phyloP scores from a whole-genome alignment of 2,329 filamentous ascomycete species.

The Graphilbum fragrans region DNA sequence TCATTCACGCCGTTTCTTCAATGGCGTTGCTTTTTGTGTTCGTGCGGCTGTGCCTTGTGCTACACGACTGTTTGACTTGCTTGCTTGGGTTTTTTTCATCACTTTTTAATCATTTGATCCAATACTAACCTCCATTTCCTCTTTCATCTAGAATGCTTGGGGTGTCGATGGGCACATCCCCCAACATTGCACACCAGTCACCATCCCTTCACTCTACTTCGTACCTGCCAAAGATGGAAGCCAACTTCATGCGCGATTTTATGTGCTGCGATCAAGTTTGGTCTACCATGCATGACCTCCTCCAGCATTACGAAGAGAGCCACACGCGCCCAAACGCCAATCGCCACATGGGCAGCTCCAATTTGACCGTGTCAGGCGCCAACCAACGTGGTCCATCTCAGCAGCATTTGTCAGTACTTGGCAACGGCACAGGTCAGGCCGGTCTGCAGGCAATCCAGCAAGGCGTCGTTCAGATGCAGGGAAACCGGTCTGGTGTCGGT shows the following conservation, averaged over 20 bases:
- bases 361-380: not conserved
- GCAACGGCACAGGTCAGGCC: not conserved
- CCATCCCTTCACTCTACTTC: conserved; percentile 94
- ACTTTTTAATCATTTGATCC: not conserved
- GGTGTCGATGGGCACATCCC: conserved; percentile 63
- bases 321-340: conserved; percentile 59
- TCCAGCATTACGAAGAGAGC: conserved; percentile 93
- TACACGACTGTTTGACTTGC: not conserved
- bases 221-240: conserved; percentile 90
- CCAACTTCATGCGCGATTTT: conserved; percentile 96
- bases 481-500: conserved; percentile 12
- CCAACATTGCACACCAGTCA: conserved; percentile 70
- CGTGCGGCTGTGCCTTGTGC: not conserved
- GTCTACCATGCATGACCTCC: conserved; percentile 82
- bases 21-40: too few species aligned
- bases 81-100: not conserved
- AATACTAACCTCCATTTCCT: conserved; percentile 15
- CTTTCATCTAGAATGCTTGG: conserved; percentile 65
- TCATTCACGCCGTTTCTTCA: too few species aligned
- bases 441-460: conserved; percentile 9
- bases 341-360: conserved; percentile 11
- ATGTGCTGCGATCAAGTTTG: conserved; percentile 85
- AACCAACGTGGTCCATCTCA: conserved; percentile 2
- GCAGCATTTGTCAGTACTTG: not conserved
- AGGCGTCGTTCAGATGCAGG: conserved; percentile 9